These are phyloP conservation scores for Solanum hybrid DNA, from an alignment of 305 asterid species.

Conservation along the genomic window DNA sequence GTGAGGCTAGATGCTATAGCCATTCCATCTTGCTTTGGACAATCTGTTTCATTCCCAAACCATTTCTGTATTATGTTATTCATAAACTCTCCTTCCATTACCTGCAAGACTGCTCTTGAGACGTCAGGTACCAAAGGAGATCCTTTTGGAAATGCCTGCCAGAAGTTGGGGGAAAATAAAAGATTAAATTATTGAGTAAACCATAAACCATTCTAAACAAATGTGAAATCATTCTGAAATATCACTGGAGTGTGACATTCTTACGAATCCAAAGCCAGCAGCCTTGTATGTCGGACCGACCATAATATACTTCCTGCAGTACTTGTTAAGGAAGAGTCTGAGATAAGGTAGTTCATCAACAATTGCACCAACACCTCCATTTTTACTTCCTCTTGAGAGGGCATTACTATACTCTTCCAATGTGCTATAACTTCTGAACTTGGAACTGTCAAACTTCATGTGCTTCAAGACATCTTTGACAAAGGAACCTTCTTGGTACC, in stretches of 20 bases:
- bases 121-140: conserved; percentile 40
- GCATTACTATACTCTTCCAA: conserved; percentile 30
- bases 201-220: not conserved
- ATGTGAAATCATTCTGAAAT: not conserved
- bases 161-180: not conserved
- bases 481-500: conserved; percentile 38
- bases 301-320: conserved; percentile 39
- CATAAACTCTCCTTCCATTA: conserved; percentile 24
- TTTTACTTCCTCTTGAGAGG: conserved; percentile 35
- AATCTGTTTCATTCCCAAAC: conserved; percentile 17
- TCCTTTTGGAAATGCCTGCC: conserved; percentile 51
- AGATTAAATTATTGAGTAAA: not conserved
- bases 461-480: conserved; percentile 23
- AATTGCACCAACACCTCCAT: conserved; percentile 48
- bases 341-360: conserved; percentile 53
- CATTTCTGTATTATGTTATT: conserved; percentile 17
- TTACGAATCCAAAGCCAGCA: conserved; percentile 55
- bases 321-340: conserved; percentile 29
- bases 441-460: conserved; percentile 27
- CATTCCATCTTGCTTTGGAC: conserved; percentile 11
- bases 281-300: conserved; percentile 39
- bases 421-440: conserved; percentile 19
- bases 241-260: not conserved
- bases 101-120: conserved; percentile 31
- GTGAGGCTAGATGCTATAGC: conserved; percentile 20